Conservation (phyloP, 805 yeast genomes). For the Yarrowia sp. region DNA sequence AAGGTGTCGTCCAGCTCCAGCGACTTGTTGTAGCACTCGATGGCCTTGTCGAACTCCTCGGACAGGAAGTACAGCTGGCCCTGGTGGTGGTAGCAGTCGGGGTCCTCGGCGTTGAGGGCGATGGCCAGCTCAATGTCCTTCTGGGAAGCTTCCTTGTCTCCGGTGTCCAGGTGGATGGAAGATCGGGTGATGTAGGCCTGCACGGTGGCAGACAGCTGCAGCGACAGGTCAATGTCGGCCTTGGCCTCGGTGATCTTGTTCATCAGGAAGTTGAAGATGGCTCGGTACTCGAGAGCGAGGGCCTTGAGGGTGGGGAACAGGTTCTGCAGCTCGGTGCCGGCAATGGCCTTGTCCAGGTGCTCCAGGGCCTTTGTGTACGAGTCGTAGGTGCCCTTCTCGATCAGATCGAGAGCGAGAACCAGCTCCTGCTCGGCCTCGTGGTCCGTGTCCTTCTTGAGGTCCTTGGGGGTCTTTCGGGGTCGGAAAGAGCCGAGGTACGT, state of each 20-base stretch:
- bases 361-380: slow-evolving; percentile 69
- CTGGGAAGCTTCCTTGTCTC: slow-evolving; percentile 64
- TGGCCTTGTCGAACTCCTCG: slow-evolving; percentile 75
- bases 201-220: slow-evolving; percentile 69
- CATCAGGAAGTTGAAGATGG: slow-evolving; percentile 83
- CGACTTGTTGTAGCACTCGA: slow-evolving; percentile 75
- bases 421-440: slow-evolving; percentile 71
- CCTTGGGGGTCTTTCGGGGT: slow-evolving; percentile 58
- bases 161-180: slow-evolving; percentile 80
- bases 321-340: slow-evolving; percentile 49
- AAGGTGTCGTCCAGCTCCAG: slow-evolving; percentile 75
- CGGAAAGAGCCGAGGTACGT: slow-evolving; percentile 89
- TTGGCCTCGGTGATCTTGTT: slow-evolving; percentile 72
- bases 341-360: slow-evolving; percentile 50
- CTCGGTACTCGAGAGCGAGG: slow-evolving; percentile 81
- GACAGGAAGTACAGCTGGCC: slow-evolving; percentile 90
- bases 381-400: slow-evolving; percentile 58
- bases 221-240: slow-evolving; percentile 66
- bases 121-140: slow-evolving; percentile 76
- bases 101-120: slow-evolving; percentile 68
- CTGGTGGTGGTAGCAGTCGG: slow-evolving; percentile 90
- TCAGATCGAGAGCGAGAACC: slow-evolving; percentile 66
- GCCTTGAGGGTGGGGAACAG: slow-evolving; percentile 50
- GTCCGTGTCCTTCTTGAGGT: slow-evolving; percentile 58
- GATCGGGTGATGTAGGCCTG: slow-evolving; percentile 85